Evolutionary conservation across 108 stramenopile genomes (phyloP).

Genomic region (Nitzschia sp.): DNA sequence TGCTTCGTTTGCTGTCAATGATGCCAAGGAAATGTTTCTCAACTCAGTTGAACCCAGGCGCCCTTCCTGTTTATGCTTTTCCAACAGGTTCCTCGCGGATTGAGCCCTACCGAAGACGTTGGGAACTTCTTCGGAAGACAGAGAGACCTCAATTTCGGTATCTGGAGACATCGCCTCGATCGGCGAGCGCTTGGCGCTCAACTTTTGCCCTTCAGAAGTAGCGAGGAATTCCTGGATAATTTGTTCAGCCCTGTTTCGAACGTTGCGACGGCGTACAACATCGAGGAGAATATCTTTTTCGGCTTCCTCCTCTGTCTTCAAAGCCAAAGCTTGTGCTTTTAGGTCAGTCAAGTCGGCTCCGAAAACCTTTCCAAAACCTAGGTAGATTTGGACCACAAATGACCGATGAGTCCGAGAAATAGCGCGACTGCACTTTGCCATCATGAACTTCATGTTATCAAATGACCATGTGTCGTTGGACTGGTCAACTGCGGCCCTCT

Average conservation of each 20-base stretch:
- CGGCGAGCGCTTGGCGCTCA: slow-evolving; percentile 7
- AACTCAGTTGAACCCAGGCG: slow-evolving; percentile 32
- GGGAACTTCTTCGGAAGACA: slow-evolving; percentile 63
- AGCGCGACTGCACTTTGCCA: slow-evolving; percentile 27
- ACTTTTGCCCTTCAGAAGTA: slow-evolving; percentile 34
- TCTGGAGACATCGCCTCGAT: neutral
- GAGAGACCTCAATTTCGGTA: slow-evolving; percentile 23
- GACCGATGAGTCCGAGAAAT: slow-evolving; percentile 3
- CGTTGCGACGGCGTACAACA: slow-evolving; percentile 50
- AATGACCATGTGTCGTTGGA: slow-evolving; percentile 9
- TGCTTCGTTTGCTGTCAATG: slow-evolving; percentile 46
- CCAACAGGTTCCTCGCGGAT: slow-evolving; percentile 54
- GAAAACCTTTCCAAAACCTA: slow-evolving; percentile 9
- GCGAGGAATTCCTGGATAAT: slow-evolving; percentile 60
- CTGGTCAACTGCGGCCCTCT: slow-evolving; percentile 52
- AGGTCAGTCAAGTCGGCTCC: neutral
- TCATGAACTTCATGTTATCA: slow-evolving; percentile 14
- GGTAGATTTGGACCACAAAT: slow-evolving; percentile 9
- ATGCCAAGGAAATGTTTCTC: slow-evolving; percentile 49
- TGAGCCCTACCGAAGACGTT: slow-evolving; percentile 67
- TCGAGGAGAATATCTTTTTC: slow-evolving; percentile 28
- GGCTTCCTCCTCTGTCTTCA: slow-evolving; percentile 21
- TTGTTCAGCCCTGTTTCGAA: slow-evolving; percentile 63
- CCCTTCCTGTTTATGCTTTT: slow-evolving; percentile 31
- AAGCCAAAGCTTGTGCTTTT: neutral